These are phyloP conservation scores for Aspergillus ibericus DNA, from an alignment of 2,329 filamentous ascomycete genomes.

Conservation along the genomic window DNA sequence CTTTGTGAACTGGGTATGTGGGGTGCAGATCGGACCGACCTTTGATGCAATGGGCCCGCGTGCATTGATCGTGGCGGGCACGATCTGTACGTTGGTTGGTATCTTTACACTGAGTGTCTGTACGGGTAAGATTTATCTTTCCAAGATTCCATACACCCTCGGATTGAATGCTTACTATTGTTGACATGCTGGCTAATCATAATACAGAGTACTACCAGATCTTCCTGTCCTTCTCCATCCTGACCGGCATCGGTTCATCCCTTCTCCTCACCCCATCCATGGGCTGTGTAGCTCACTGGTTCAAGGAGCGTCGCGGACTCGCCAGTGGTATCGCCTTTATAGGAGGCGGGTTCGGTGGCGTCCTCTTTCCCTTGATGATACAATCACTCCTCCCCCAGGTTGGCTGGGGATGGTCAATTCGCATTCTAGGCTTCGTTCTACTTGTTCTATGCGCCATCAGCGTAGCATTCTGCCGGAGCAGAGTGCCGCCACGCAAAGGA, in stretches of 20 bases:
- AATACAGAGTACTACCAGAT: slow-evolving; percentile 43
- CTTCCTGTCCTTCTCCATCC: slow-evolving; percentile 40
- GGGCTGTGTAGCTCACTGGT: slow-evolving; percentile 32
- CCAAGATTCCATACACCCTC: no score
- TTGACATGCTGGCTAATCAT: slow-evolving; percentile 7
- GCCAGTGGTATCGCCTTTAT: slow-evolving; percentile 38
- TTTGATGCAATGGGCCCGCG: slow-evolving; percentile 31
- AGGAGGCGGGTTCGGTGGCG: slow-evolving; percentile 33
- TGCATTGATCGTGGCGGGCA: slow-evolving; percentile 20
- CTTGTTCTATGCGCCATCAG: slow-evolving; percentile 31
- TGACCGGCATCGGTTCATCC: slow-evolving; percentile 41
- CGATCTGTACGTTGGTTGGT: slow-evolving; percentile 15
- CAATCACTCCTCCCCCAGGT: slow-evolving; percentile 27
- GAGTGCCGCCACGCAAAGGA: slow-evolving; percentile 14
- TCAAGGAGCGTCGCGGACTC: slow-evolving; percentile 33
- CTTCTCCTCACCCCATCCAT: slow-evolving; percentile 37
- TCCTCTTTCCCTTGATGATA: slow-evolving; percentile 35
- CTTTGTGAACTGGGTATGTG: slow-evolving; percentile 28
- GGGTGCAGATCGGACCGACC: slow-evolving; percentile 27
- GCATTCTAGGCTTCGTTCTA: slow-evolving; percentile 38
- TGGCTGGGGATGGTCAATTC: slow-evolving; percentile 37
- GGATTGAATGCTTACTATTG: no score
- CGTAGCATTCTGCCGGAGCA: slow-evolving; percentile 12
- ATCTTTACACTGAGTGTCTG: slow-evolving; percentile 24
- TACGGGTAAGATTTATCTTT: slow-evolving; percentile 12